These are phyloP conservation scores for Trifolium pratense DNA, from an alignment of 306 rosid species.

Conservation along the genomic window DNA sequence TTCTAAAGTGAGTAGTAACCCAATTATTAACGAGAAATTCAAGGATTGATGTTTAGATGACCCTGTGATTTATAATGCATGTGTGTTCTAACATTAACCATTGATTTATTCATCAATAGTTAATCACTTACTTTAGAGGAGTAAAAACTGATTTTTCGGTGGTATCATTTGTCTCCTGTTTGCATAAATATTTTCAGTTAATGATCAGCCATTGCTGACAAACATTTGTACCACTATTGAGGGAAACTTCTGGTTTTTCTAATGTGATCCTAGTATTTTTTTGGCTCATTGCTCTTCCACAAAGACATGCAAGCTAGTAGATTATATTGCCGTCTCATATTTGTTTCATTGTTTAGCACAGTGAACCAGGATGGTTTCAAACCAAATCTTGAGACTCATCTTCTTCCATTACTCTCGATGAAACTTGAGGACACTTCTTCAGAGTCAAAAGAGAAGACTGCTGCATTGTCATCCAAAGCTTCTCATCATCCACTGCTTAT, in stretches of 20 bases:
- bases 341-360: conserved; percentile 66
- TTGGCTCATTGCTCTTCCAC: conserved; percentile 7
- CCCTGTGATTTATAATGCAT: not conserved
- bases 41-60: not conserved
- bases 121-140: not conserved
- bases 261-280: not conserved
- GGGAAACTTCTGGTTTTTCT: conserved; percentile 18
- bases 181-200: not conserved
- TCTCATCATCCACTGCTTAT: conserved; percentile 76
- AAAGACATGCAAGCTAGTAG: conserved; percentile 33
- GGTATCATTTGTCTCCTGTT: not conserved
- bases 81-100: not conserved
- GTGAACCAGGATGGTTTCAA: conserved; percentile 96
- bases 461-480: conserved; percentile 56
- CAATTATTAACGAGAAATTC: not conserved
- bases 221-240: not conserved
- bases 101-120: not conserved
- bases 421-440: conserved; percentile 65
- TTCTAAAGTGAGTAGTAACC: not conserved
- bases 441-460: conserved; percentile 66
- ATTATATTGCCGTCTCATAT: conserved; percentile 36
- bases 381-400: conserved; percentile 91
- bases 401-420: conserved; percentile 81
- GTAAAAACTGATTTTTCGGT: not conserved
- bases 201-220: not conserved